phyloP scores from a whole-genome alignment of 306 rosid genomes.

The Ziziphus jujuba region DNA sequence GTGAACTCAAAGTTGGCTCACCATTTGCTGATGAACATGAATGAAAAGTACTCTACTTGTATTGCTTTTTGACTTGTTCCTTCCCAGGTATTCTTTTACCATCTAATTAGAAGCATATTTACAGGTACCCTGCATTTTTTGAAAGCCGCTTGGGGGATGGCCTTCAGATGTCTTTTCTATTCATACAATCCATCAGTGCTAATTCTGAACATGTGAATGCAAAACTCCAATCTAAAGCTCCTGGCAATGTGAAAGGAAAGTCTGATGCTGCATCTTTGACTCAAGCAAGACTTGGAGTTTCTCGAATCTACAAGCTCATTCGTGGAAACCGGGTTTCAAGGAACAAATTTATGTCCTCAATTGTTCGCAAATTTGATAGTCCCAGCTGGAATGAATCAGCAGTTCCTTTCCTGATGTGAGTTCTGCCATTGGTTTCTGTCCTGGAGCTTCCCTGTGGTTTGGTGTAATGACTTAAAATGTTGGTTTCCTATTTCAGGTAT shows the following conservation, averaged over 20 bases:
- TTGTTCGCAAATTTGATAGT: constrained; percentile 84
- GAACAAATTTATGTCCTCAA: constrained; percentile 94
- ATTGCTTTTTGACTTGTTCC: constrained; percentile 15
- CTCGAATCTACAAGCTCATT: constrained; percentile 98
- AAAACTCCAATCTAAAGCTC: constrained; percentile 48
- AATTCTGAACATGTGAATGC: constrained; percentile 48
- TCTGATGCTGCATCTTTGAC: constrained; percentile 60
- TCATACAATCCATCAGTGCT: constrained; percentile 62
- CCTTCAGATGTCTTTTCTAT: constrained; percentile 89
- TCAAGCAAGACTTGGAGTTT: constrained; percentile 94
- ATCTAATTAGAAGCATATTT: constrained; percentile 39
- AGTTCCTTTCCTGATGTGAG: constrained; percentile 83
- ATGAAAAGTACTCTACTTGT: constrained; percentile 70
- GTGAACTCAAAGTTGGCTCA: constrained; percentile 86
- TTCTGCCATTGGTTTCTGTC: constrained; percentile 19
- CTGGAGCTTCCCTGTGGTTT: constrained; percentile 20
- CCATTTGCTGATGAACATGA: constrained; percentile 92
- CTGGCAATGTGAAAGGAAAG: constrained; percentile 60
- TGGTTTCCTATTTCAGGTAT: constrained; percentile 57
- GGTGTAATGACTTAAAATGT: constrained; percentile 18
- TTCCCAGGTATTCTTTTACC: constrained; percentile 16
- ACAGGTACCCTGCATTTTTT: constrained; percentile 97
- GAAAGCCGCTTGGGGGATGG: constrained; percentile 99
- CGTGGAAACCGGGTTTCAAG: constrained; percentile 85
- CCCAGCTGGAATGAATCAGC: constrained; percentile 67